Evolutionary conservation across 805 yeast genomes (phyloP), one percentile per base, ranked within the genome.

Genomic region (Ogataea siamensis): DNA sequence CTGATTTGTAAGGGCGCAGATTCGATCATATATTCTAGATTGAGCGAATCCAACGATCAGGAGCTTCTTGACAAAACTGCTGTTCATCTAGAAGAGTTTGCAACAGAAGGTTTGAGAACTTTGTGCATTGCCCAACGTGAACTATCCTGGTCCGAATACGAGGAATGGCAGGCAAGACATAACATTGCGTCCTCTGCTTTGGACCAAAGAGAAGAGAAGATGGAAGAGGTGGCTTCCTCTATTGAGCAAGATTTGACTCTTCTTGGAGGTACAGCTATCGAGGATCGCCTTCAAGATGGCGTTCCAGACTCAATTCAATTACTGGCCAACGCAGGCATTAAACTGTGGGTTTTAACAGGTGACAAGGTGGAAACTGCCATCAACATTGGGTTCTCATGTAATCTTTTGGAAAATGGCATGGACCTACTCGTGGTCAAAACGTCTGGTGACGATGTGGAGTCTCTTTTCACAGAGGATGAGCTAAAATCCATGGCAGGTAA

Each of bases 321-420:
- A 5, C 65, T 85, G 39, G 83, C 76, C 11, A 68, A 77, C 46
- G 93, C 93, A 6, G 93, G 94, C 57, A 81, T 85, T 39, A 85
- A 85, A 58, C 64, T 85, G 37, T 85, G 94, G 94, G 93, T 85
- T 32, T 67, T 85, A 33, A 85, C 94, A 3, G 94, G 94, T 64
- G 94, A 85, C 60, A 84, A 83, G 60, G 86, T 85, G n/a, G 94
- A 85, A 61, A 85, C 94, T 21, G 94, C 93, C 9, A 84, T 85
- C 50, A 85, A 85, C 53, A 85, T 85, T 67, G 94, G 93, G 3
- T 85, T 85, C 55, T 82, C 89, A 2, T 85, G 94, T 72, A 85
- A 85, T 53, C 64, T 85, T 39, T 66, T 85, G 39, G 82, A 80
- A 38, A 81, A 73, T 47, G 85, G 82, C 32, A 84, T 85, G 94